phyloP scores from a whole-genome alignment of 208 protist species.

The Zelonia costaricensis region DNA sequence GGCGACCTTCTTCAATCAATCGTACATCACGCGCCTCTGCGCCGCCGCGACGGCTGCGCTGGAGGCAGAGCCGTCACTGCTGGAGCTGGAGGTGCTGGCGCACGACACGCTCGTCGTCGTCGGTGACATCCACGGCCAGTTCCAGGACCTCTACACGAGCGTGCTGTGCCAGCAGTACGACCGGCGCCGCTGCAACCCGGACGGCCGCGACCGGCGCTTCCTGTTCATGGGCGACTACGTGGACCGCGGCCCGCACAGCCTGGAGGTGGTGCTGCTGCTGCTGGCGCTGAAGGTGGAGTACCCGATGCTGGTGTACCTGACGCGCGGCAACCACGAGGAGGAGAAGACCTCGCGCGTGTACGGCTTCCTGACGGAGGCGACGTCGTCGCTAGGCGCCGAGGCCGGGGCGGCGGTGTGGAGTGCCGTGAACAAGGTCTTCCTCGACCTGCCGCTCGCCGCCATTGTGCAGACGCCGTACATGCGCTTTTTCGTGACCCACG shows the following conservation, averaged over 20 bases:
- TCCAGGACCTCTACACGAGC: constrained; percentile 63
- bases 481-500: constrained; percentile 98
- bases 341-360: constrained; percentile 76
- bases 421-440: constrained; percentile 75
- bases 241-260: constrained; percentile 80
- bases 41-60: constrained; percentile 40
- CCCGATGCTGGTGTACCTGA: constrained; percentile 74
- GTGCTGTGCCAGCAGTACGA: constrained; percentile 68
- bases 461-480: constrained; percentile 75
- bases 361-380: constrained; percentile 57
- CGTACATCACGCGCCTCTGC: constrained; percentile 38
- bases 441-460: constrained; percentile 73
- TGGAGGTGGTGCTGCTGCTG: constrained; percentile 70
- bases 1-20: constrained; percentile 24
- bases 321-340: constrained; percentile 90
- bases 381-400: constrained; percentile 37
- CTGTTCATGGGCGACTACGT: constrained; percentile 99
- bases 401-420: constrained; percentile 60
- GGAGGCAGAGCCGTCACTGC: constrained; percentile 33
- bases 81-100: constrained; percentile 33
- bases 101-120: constrained; percentile 74
- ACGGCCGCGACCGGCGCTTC: constrained; percentile 38
- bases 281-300: constrained; percentile 84
- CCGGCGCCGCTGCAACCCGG: constrained; percentile 32
- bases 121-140: constrained; percentile 84